Evolutionary conservation across 306 rosid genomes (phyloP), one percentile per base, ranked within the genome.

Genomic region (Geum urbanum): DNA sequence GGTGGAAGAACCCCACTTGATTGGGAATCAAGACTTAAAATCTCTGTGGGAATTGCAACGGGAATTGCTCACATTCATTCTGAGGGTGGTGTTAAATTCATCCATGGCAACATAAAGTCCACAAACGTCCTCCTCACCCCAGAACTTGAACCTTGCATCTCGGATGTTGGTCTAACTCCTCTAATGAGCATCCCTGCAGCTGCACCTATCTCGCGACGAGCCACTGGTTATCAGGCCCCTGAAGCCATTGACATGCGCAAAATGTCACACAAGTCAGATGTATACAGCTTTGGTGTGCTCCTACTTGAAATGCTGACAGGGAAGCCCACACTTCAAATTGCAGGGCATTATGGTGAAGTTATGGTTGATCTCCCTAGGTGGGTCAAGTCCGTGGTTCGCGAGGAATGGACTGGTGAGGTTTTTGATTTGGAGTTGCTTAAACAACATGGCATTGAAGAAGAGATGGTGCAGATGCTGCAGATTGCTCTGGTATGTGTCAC

Each of bases 391-490:
- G 95, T 90, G 19, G 97, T 90, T 10, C 83, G 95, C 1, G 97
- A 90, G 79, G 97, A 90, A 67, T 90, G 97, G 97, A 90, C 95
- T 4, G 88, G 95, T 11, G 97, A 90, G 77, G 95, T 90, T 18
- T 90, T 90, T 20, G 97, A 88, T 45, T 86, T 82, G 68, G 97
- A 90, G 83, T 76, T 90, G 59, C 70, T 90, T 32, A 79, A 81
- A 70, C 85, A 84, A 5, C 80, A 72, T 13, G 73, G 86, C 67
- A 86, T 80, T 39, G 97, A 90, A 70, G 97, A 88, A 72, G 92
- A 90, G 70, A 86, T 90, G 95, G 90, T 90, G 22, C 97, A 86
- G 69, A 84, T 88, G 95, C 90, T 90, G 75, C 97, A 90, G 77
- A 83, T 90, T 76, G 88, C 87, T 22, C 48, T 90, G 46, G 86